Percentiles rank a stretch among this genome's conserved stretches.
Conservation (phyloP, 179 eudicot genomes). For the Actinidia arguta region DNA sequence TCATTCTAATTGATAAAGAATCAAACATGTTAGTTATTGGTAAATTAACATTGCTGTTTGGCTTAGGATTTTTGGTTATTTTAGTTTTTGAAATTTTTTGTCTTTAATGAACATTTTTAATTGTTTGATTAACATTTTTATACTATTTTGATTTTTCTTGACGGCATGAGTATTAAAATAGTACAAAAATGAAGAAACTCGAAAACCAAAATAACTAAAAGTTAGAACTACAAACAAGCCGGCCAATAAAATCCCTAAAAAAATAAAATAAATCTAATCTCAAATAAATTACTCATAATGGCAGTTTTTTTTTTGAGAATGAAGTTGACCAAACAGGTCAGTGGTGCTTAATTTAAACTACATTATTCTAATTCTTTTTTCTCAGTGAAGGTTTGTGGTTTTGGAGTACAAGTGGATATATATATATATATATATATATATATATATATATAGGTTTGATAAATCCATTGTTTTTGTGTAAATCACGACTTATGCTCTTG, state of each 20-base stretch:
- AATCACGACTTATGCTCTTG: too few species aligned
- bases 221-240: background rate
- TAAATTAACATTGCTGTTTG: too few species aligned
- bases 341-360: background rate
- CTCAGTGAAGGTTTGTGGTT: constrained; percentile 8
- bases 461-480: too few species aligned
- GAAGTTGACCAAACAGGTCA: background rate
- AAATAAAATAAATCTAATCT: background rate
- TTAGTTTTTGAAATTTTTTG: background rate
- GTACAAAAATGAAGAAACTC: too few species aligned
- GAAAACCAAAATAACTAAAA: too few species aligned
- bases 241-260: background rate
- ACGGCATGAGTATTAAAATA: too few species aligned
- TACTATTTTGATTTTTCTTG: background rate
- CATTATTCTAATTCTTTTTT: background rate
- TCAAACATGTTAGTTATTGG: too few species aligned
- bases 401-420: background rate
- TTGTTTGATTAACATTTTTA: background rate
- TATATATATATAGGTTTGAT: too few species aligned
- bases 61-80: too few species aligned
- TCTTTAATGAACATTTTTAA: background rate
- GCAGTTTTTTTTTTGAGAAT: background rate
- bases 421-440: too few species aligned
- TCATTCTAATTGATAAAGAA: too few species aligned
- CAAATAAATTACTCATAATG: background rate